phyloP scores from a whole-genome alignment of 306 rosid species.

The Cucumis sativus region Cucumber_9930_V3 NC_026656.2:10920001-10920500 shows the following conservation, averaged over 20 bases:
- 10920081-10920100: neutral
- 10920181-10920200: neutral
- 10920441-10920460: no score
- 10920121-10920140: neutral
- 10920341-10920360: no score
- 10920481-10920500: no score
- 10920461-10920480: no score
- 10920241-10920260: conserved; percentile 5
- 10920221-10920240: neutral
- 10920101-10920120: neutral
- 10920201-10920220: neutral
- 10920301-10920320: conserved; percentile 96
- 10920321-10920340: conserved; percentile 64
- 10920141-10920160: neutral
- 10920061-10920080: neutral
- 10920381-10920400: no score
- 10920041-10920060: neutral
- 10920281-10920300: conserved; percentile 19
- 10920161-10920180: no score
- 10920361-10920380: no score
- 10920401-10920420: no score
- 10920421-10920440: no score
- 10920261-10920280: conserved; percentile 47
- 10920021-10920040: neutral
- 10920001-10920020: neutral